A percentile compares a stretch with the other conserved stretches of the same genome.
phyloP scores from a whole-genome alignment of 805 yeast species.

The Candida maesae region DNA sequence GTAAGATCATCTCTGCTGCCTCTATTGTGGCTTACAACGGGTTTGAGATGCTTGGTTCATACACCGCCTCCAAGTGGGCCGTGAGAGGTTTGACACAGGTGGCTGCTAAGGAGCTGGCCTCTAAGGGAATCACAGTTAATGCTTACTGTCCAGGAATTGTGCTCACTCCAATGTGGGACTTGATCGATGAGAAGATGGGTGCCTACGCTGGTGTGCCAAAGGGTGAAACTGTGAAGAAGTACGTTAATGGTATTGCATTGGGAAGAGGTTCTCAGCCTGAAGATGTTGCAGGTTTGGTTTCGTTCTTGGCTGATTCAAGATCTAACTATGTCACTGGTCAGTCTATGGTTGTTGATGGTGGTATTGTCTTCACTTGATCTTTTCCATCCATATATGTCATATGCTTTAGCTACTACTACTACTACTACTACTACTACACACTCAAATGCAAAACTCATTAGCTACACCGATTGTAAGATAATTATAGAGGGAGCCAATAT shows the following conservation, averaged over 20 bases:
- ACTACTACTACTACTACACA: too few relatives aligned
- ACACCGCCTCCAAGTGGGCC: neutral
- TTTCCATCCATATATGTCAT: neutral
- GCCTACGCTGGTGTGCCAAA: neutral
- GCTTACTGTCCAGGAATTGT: neutral
- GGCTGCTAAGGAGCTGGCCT: neutral
- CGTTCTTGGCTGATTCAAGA: neutral
- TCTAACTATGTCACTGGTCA: neutral
- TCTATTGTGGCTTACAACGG: neutral
- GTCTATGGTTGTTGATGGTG: slow-evolving; percentile 1
- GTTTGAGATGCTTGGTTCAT: neutral
- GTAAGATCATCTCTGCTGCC: neutral
- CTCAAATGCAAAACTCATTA: too few relatives aligned
- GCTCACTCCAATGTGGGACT: neutral
- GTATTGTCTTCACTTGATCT: slow-evolving; percentile 1
- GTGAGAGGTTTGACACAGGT: neutral
- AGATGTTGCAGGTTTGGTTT: neutral
- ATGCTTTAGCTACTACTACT: too few relatives aligned
- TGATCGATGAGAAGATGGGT: slow-evolving; percentile 1
- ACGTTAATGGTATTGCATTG: neutral
- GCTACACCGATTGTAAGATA: too few relatives aligned
- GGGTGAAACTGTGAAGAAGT: neutral
- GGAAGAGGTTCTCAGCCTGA: neutral
- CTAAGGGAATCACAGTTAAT: neutral
- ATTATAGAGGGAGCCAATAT: too few relatives aligned